Base-by-base conservation (phyloP, 2,329 filamentous ascomycete species). In the Phaeosphaeriaceae sp. region DNA sequence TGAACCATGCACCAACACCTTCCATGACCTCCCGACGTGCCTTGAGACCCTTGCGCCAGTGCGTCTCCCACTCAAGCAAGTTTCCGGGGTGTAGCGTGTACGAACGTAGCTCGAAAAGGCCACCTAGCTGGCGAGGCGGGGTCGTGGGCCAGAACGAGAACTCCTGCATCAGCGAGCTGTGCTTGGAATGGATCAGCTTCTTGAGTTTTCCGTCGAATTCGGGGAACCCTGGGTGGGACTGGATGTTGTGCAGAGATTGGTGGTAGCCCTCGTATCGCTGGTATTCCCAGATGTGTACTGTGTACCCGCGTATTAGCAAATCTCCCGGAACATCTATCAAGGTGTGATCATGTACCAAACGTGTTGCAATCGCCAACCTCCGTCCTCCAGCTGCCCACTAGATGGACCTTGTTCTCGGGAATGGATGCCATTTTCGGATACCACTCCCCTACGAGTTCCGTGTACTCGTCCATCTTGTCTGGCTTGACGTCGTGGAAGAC, bases 221-320 rank as follows among this genome's bases (percentile, higher is more conserved):
- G 67, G 89, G 82, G 77, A 93, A 98, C 19, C 93, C 93, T 63
- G 92, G 91, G 72, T 97, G 92, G 69, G 85, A 82, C 60, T 92
- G 88, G 67, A 98, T 97, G 69, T 86, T 88, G 82, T 97, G 87
- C 49, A 97, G 85, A 21, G 95, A 98, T 60, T 91, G 89, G 80
- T 99, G 95, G 80, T 98, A 98, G 61, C 95, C 95, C 70, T 94
- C 86, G 81, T 98, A 99, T 71, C 94, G 91, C 80, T 98, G 94
- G 79, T 99, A 99, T 80, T 99, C 95, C 95, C 95, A 99, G 73
- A 99, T 99, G 78, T 99, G 95, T 52, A 99, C 95, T 98, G 70
- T 53, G 58, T 24, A n/a, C 9, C 21, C n/a, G 50, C 66, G 65
- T 52, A 52, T 64, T 7, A 68, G 54, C 26, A 28, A 32, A 54